Conservation (phyloP, 2,329 filamentous ascomycete species). For the Allantophomopsis cytisporea region DNA sequence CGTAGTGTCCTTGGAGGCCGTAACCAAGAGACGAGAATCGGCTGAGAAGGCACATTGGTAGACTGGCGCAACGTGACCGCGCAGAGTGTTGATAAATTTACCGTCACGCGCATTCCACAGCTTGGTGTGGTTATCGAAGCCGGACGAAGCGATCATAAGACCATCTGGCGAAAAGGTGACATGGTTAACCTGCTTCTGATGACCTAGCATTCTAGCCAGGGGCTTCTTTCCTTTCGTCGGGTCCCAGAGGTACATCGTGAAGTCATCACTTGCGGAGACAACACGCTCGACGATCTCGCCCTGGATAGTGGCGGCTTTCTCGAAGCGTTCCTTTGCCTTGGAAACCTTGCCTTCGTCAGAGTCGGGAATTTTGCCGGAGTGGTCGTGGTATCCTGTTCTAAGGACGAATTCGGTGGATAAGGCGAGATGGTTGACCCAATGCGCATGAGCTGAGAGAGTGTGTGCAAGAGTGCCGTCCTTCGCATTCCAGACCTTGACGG, state of each 20-base stretch:
- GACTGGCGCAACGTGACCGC: conserved; percentile 82
- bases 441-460: conserved; percentile 69
- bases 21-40: conserved; percentile 80
- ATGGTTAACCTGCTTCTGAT: conserved; percentile 95
- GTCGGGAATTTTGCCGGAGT: conserved; percentile 56
- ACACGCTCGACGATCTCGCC: conserved; percentile 71
- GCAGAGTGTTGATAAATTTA: conserved; percentile 74
- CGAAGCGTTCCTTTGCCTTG: conserved; percentile 71
- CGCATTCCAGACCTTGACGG: conserved; percentile 80
- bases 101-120: conserved; percentile 69
- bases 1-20: conserved; percentile 82
- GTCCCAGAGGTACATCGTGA: conserved; percentile 94
- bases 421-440: conserved; percentile 92
- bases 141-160: conserved; percentile 70
- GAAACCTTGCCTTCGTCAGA: conserved; percentile 56
- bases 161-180: conserved; percentile 91
- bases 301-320: conserved; percentile 67
- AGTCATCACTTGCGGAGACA: conserved; percentile 87
- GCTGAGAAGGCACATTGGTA: conserved; percentile 90
- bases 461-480: conserved; percentile 67
- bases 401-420: conserved; percentile 86
- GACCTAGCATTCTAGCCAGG: conserved; percentile 76
- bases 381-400: conserved; percentile 76
- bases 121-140: conserved; percentile 92
- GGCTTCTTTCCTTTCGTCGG: conserved; percentile 69